These are phyloP conservation scores for Flueggea neowawraea DNA, from an alignment of 441 rosid species.

Conservation along the genomic window DNA sequence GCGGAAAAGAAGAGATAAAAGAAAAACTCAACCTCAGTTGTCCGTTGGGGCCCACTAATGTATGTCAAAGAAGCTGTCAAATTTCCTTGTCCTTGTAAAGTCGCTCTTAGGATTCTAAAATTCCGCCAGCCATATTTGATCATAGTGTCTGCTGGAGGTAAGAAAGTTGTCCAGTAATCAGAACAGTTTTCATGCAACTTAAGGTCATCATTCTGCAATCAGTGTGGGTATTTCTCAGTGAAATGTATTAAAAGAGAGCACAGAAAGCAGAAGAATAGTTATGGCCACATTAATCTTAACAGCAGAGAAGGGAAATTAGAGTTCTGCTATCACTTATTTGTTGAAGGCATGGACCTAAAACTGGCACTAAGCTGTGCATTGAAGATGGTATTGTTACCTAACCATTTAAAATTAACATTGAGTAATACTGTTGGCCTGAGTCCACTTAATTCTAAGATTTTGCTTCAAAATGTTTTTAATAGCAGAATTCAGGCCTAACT, in stretches of 20 bases:
- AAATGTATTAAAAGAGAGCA: too few species aligned
- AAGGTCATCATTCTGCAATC: constrained; percentile 74
- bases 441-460: too few species aligned
- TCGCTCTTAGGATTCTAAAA: constrained; percentile 58
- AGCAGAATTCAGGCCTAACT: too few species aligned
- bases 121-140: constrained; percentile 47
- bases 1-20: constrained; percentile 6
- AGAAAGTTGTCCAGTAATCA: constrained; percentile 51
- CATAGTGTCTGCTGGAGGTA: constrained; percentile 45
- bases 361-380: not conserved
- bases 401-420: too few species aligned
- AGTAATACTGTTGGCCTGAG: too few species aligned
- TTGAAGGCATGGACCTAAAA: not conserved
- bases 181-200: constrained; percentile 54
- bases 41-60: constrained; percentile 43
- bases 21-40: constrained; percentile 53
- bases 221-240: constrained; percentile 8
- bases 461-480: too few species aligned
- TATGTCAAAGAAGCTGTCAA: constrained; percentile 73
- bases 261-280: constrained; percentile 5
- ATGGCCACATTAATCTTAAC: not conserved
- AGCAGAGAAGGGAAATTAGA: not conserved
- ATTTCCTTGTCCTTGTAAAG: constrained; percentile 71
- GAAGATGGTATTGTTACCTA: too few species aligned
- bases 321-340: not conserved